Evolutionary conservation across 2,329 filamentous ascomycete genomes (phyloP).

Genomic region (Phyllosticta ampelicida): DNA sequence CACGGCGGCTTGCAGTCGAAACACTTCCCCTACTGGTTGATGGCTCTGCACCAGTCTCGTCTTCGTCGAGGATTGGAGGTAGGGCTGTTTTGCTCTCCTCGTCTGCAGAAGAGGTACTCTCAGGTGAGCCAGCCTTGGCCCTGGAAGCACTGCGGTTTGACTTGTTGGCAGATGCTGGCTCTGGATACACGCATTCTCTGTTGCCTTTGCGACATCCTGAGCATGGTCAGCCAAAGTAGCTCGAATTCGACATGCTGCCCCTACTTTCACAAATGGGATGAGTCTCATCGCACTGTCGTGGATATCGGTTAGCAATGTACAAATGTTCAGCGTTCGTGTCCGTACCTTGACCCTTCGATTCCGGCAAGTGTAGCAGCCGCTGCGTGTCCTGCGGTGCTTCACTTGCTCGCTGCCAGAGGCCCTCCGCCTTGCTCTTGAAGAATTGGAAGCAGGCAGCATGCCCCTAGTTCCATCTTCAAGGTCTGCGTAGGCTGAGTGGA

Average conservation of each 20-base stretch:
- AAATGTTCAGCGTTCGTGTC: not conserved
- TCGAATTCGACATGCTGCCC: constrained; percentile 19
- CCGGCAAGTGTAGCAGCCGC: constrained; percentile 88
- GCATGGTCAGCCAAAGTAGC: constrained; percentile 13
- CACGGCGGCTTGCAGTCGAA: constrained; percentile 16
- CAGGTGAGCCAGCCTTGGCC: constrained; percentile 30
- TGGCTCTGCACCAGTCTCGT: constrained; percentile 30
- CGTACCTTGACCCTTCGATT: constrained; percentile 68
- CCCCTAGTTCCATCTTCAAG: constrained; percentile 24
- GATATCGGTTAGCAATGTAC: constrained; percentile 8
- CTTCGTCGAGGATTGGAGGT: constrained; percentile 35
- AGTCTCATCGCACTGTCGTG: constrained; percentile 70
- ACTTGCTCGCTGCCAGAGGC: constrained; percentile 50
- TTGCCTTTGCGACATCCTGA: constrained; percentile 81
- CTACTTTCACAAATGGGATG: constrained; percentile 72
- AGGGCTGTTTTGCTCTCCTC: constrained; percentile 32
- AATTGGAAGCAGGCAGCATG: constrained; percentile 15
- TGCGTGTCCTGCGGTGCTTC: constrained; percentile 87
- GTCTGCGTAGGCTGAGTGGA: constrained; percentile 24
- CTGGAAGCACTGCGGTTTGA: constrained; percentile 38
- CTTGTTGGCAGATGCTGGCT: constrained; percentile 46
- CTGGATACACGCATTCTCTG: constrained; percentile 83
- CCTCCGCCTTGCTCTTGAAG: constrained; percentile 20
- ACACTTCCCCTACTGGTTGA: constrained; percentile 11
- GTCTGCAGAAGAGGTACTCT: constrained; percentile 43